Conservation (phyloP, 208 protist species). For the Leishmania turanica region DNA sequence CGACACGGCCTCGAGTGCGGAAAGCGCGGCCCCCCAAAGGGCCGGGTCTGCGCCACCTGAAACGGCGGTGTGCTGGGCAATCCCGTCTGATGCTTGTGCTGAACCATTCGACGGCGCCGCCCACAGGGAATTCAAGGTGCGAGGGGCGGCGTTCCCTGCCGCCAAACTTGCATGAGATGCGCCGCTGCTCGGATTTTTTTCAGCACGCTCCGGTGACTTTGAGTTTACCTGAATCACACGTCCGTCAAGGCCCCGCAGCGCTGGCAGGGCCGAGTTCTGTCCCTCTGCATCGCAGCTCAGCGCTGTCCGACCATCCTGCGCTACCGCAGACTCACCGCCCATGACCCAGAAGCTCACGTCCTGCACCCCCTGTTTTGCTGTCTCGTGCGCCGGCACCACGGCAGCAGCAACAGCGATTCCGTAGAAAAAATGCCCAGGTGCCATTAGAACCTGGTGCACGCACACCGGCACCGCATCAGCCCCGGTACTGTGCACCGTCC, state of each 20-base stretch:
- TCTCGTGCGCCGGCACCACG: background rate
- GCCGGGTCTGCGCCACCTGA: background rate
- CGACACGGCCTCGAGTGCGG: background rate
- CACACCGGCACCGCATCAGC: slow-evolving; percentile 8
- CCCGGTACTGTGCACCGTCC: background rate
- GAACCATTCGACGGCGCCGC: background rate
- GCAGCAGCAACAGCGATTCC: background rate
- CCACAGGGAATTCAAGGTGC: slow-evolving; percentile 21
- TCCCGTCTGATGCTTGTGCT: background rate
- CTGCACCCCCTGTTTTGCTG: background rate
- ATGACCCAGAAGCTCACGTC: slow-evolving; percentile 27
- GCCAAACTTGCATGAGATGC: background rate
- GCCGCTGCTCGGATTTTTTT: background rate
- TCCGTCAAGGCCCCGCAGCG: slow-evolving; percentile 20
- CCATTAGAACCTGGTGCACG: slow-evolving; percentile 27
- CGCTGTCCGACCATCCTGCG: background rate
- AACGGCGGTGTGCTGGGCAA: background rate
- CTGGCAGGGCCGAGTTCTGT: background rate
- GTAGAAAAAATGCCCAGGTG: slow-evolving; percentile 22
- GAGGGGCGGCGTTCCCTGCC: background rate
- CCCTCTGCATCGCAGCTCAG: background rate
- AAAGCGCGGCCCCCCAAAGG: background rate
- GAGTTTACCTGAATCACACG: slow-evolving; percentile 13
- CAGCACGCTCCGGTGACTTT: background rate
- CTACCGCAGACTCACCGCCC: slow-evolving; percentile 5